A percentile compares a stretch with the other conserved stretches of the same genome.
Evolutionary conservation across 768 basidiomycete species (phyloP).

Genomic region (Mycena galopus): DNA sequence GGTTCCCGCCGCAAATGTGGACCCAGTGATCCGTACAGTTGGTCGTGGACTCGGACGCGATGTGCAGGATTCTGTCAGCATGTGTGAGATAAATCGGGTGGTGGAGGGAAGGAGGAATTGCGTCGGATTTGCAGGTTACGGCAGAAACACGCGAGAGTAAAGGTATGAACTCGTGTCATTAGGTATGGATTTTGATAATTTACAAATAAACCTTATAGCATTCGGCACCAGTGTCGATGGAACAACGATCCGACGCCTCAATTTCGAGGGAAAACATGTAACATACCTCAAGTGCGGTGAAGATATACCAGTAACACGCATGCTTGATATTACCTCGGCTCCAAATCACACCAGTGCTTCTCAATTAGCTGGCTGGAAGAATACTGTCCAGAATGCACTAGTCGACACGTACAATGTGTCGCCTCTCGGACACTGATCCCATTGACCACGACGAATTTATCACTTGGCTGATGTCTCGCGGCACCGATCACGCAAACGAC

Average conservation of each 20-base stretch:
- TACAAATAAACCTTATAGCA: neutral
- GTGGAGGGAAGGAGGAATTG: neutral
- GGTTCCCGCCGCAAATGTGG: neutral
- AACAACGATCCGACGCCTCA: neutral
- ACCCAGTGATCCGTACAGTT: neutral
- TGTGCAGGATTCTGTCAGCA: neutral
- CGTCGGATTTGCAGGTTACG: neutral
- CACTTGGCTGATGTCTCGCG: neutral
- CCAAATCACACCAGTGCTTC: constrained; percentile 30
- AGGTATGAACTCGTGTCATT: neutral
- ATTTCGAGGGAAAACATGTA: neutral
- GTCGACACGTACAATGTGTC: constrained; percentile 36
- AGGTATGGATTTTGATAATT: neutral
- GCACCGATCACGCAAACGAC: too few relatives aligned
- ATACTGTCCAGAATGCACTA: neutral
- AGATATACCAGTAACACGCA: neutral
- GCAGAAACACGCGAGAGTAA: neutral
- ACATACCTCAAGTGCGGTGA: neutral
- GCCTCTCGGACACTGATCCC: constrained; percentile 12
- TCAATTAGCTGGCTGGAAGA: constrained; percentile 39
- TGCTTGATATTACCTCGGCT: neutral
- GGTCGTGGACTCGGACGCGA: neutral
- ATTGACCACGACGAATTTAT: constrained; percentile 31
- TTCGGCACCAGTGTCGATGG: neutral
- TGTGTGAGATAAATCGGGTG: too few relatives aligned